These are phyloP conservation scores for Brassica balearica DNA, from an alignment of 441 rosid genomes.

Conservation along the genomic window DNA sequence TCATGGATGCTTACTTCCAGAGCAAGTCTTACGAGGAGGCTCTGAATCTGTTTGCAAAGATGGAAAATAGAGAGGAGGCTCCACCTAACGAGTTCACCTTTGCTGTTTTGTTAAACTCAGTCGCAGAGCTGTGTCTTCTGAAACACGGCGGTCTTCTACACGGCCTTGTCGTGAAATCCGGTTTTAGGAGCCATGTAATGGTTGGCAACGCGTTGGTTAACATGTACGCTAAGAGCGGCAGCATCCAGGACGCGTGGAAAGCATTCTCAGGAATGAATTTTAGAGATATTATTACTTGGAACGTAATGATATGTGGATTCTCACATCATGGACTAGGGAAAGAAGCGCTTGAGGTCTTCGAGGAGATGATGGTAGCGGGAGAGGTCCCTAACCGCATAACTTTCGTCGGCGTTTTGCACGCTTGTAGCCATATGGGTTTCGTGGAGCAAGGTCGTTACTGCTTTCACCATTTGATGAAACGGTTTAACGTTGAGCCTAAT, in stretches of 20 bases:
- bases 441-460: constrained; percentile 65
- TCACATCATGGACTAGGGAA: constrained; percentile 77
- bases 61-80: constrained; percentile 47
- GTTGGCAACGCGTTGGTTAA: constrained; percentile 74
- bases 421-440: constrained; percentile 74
- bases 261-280: constrained; percentile 53
- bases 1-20: constrained; percentile 72
- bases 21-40: constrained; percentile 73
- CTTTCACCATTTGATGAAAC: constrained; percentile 62
- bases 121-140: constrained; percentile 61
- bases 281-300: constrained; percentile 68
- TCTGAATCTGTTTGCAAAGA: constrained; percentile 56
- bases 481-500: constrained; percentile 59
- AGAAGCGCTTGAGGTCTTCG: constrained; percentile 64
- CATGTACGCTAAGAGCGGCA: constrained; percentile 78
- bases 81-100: constrained; percentile 73
- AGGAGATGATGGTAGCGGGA: constrained; percentile 57
- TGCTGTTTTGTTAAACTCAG: constrained; percentile 62
- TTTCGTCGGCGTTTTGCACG: constrained; percentile 77
- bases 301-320: constrained; percentile 75
- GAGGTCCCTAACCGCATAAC: constrained; percentile 75
- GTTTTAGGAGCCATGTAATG: constrained; percentile 56
- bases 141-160: constrained; percentile 65
- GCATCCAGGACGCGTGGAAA: constrained; percentile 59
- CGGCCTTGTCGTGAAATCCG: constrained; percentile 54